A percentile compares a stretch with the other conserved stretches of the same genome.
phyloP scores from a whole-genome alignment of 768 basidiomycete genomes.

The Tylopilus intermedius region DNA sequence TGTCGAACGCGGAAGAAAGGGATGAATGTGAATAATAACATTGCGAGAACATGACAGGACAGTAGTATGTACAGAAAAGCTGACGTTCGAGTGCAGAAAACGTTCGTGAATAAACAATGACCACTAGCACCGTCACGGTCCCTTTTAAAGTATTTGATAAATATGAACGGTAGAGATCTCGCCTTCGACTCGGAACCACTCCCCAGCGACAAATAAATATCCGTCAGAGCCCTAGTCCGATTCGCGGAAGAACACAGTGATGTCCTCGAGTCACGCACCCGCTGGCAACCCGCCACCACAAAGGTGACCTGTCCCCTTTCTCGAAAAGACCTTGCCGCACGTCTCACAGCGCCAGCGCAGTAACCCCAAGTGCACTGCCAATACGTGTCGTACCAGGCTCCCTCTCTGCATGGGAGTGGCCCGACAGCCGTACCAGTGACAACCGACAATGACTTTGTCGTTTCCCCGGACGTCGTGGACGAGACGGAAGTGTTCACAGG shows the following conservation, averaged over 20 bases:
- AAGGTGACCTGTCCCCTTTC: slow-evolving; percentile 13
- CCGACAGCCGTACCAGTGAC: slow-evolving; percentile 11
- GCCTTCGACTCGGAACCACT: too few species aligned
- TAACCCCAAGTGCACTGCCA: slow-evolving; percentile 16
- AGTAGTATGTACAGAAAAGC: not conserved
- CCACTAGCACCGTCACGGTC: too few species aligned
- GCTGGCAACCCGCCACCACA: not conserved
- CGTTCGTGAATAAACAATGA: not conserved
- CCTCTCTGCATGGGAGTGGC: slow-evolving; percentile 22
- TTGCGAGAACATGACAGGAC: not conserved
- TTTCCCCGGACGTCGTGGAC: slow-evolving; percentile 17
- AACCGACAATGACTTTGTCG: slow-evolving; percentile 11
- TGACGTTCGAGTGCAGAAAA: not conserved
- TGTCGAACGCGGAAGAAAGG: too few species aligned
- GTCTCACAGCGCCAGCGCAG: slow-evolving; percentile 15
- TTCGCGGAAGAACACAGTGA: not conserved
- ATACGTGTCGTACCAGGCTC: slow-evolving; percentile 14
- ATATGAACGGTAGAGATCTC: too few species aligned
- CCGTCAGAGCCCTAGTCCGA: not conserved
- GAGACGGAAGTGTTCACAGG: slow-evolving; percentile 12
- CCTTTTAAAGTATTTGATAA: too few species aligned
- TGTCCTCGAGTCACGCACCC: not conserved
- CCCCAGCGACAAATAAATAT: not conserved
- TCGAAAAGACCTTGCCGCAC: slow-evolving; percentile 16
- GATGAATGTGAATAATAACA: not conserved